These are phyloP conservation scores for Curvularia sp. DNA, from an alignment of 2,329 filamentous ascomycete species.

Conservation along the genomic window DNA sequence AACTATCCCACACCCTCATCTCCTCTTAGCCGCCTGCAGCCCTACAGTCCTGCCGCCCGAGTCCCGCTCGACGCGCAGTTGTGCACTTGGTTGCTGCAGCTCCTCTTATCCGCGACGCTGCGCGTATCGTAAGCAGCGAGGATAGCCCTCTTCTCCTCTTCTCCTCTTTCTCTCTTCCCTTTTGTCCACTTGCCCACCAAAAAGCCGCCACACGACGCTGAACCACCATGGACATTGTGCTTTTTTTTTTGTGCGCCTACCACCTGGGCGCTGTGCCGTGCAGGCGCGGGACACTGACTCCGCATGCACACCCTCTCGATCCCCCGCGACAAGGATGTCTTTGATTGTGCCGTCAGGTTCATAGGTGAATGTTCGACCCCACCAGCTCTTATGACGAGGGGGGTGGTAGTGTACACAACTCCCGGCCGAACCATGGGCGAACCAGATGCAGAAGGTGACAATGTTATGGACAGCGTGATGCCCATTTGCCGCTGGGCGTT, in stretches of 20 bases:
- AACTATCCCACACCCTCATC: conserved; percentile 24
- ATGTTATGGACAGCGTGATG: conserved; percentile 22
- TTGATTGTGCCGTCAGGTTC: conserved; percentile 31
- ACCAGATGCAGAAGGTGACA: conserved; percentile 44
- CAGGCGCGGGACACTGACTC: conserved; percentile 32
- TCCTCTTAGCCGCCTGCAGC: conserved; percentile 32
- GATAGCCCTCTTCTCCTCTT: conserved; percentile 5
- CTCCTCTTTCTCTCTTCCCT: background rate
- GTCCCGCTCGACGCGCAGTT: conserved; percentile 22
- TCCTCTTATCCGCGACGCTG: conserved; percentile 20
- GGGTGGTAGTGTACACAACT: conserved; percentile 19
- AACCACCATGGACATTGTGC: conserved; percentile 16
- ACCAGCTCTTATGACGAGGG: conserved; percentile 32
- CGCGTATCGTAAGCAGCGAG: conserved; percentile 20
- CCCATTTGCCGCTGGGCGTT: conserved; percentile 25
- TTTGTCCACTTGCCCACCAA: conserved; percentile 7
- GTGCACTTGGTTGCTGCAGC: conserved; percentile 17
- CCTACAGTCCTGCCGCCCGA: conserved; percentile 28
- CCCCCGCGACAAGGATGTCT: conserved; percentile 27
- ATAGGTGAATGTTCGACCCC: conserved; percentile 31
- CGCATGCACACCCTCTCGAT: conserved; percentile 33
- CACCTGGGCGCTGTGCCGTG: conserved; percentile 16
- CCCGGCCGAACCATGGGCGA: conserved; percentile 17
- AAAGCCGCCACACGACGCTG: conserved; percentile 4
- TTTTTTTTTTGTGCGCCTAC: conserved; percentile 19